phyloP scores from a whole-genome alignment of 495 filamentous ascomycete genomes.

The Aspergillus sparsus region DNA sequence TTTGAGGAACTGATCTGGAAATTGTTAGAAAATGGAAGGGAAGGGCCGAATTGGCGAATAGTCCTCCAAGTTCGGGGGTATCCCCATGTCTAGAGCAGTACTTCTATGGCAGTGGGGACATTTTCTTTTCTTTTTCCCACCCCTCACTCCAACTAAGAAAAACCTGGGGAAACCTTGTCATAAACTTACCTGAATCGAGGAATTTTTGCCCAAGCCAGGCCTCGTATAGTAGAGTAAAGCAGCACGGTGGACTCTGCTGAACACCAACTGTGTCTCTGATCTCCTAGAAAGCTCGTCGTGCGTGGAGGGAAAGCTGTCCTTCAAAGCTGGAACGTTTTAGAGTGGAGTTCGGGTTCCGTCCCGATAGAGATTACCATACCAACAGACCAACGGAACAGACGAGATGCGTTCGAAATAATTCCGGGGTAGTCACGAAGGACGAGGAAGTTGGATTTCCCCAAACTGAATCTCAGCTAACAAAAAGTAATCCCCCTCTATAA shows the following conservation, averaged over 20 bases:
- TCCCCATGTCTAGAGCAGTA: neutral
- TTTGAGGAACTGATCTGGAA: constrained; percentile 26
- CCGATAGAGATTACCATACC: constrained; percentile 21
- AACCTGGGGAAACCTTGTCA: neutral
- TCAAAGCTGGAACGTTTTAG: constrained; percentile 13
- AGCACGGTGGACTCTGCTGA: constrained; percentile 32
- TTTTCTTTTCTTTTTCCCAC: constrained; percentile 18
- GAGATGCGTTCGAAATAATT: neutral
- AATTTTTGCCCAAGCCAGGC: constrained; percentile 36
- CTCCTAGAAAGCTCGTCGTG: constrained; percentile 12
- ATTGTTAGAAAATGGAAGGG: constrained; percentile 3
- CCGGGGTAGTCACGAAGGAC: neutral
- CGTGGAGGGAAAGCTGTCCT: constrained; percentile 11
- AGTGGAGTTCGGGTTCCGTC: constrained; percentile 23
- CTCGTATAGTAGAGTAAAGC: constrained; percentile 32
- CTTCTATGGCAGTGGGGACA: neutral
- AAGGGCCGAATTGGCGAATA: too few relatives aligned
- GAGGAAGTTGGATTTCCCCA: neutral
- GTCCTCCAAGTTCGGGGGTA: too few relatives aligned
- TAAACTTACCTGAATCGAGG: constrained; percentile 39
- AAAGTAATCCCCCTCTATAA: constrained; percentile 7
- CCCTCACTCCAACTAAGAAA: constrained; percentile 13
- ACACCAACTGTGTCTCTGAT: constrained; percentile 1
- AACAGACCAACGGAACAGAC: constrained; percentile 1
- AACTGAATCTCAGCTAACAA: neutral